Conservation (phyloP, 1,284 basidiomycete genomes). For the Rhizoctonia solani region DNA sequence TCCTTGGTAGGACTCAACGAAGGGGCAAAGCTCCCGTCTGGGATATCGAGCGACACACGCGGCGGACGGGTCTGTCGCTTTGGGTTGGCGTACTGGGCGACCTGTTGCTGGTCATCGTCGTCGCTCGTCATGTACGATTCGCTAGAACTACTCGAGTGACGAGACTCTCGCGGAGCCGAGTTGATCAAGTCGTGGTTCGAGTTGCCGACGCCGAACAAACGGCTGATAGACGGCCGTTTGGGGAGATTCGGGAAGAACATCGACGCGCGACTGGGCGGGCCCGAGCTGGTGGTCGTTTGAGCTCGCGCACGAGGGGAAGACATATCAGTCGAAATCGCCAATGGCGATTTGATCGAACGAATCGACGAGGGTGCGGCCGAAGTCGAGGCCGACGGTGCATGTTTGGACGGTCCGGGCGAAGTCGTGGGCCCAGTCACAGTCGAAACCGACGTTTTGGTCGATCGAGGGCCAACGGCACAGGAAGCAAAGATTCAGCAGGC, state of each 20-base stretch:
- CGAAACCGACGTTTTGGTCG: background rate
- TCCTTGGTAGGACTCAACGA: constrained; percentile 17
- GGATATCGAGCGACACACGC: constrained; percentile 24
- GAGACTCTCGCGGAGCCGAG: constrained; percentile 18
- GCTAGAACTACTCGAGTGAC: constrained; percentile 22
- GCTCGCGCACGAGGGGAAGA: constrained; percentile 6
- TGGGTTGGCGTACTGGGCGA: constrained; percentile 9
- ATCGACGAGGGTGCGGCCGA: constrained; percentile 14
- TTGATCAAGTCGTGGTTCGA: background rate
- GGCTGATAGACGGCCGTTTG: constrained; percentile 22
- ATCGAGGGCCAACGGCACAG: background rate
- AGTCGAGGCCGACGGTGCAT: constrained; percentile 9
- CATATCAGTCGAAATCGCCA: constrained; percentile 4
- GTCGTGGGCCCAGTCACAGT: background rate
- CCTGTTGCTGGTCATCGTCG: no score
- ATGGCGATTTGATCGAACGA: constrained; percentile 26
- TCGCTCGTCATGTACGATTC: constrained; percentile 10
- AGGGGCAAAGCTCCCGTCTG: constrained; percentile 25
- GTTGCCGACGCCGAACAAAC: constrained; percentile 12
- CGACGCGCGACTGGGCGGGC: constrained; percentile 23
- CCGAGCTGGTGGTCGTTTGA: background rate
- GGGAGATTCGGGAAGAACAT: constrained; percentile 33
- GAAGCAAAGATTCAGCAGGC: background rate
- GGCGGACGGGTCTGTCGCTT: constrained; percentile 21
- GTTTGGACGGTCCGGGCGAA: no score